These are phyloP conservation scores for Plasmodium ovale DNA, from an alignment of 169 alveolate genomes.

Conservation along the genomic window DNA sequence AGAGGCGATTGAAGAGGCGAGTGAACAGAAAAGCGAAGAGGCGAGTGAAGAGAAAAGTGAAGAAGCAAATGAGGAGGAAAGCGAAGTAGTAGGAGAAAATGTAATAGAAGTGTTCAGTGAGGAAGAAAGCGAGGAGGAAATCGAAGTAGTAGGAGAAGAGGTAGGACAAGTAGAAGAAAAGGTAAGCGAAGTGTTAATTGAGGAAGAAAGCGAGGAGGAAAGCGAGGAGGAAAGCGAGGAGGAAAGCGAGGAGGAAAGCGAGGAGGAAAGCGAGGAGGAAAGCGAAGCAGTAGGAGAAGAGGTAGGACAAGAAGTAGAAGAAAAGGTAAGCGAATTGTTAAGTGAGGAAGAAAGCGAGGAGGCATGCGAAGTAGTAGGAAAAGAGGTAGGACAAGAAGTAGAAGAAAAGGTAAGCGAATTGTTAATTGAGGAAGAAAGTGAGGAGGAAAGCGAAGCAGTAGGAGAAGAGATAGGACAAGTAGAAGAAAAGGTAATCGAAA, in stretches of 20 bases:
- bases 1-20: neutral
- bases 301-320: constrained; percentile 13
- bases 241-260: too few species aligned
- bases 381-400: neutral
- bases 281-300: too few species aligned
- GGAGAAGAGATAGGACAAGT: neutral
- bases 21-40: neutral
- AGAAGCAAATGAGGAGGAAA: too few species aligned
- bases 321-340: neutral
- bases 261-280: too few species aligned
- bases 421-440: neutral
- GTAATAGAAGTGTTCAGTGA: too few species aligned
- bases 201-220: too few species aligned
- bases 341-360: neutral
- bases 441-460: neutral
- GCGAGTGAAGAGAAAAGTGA: neutral
- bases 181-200: too few species aligned
- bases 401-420: neutral
- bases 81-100: too few species aligned
- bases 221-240: too few species aligned
- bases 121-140: too few species aligned
- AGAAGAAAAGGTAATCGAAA: neutral
- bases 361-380: neutral
- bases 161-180: too few species aligned
- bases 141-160: too few species aligned